Percentiles rank a stretch among this genome's conserved stretches.
Evolutionary conservation across 2,329 filamentous ascomycete species (phyloP).

Genomic region (Capronia epimyces): DNA sequence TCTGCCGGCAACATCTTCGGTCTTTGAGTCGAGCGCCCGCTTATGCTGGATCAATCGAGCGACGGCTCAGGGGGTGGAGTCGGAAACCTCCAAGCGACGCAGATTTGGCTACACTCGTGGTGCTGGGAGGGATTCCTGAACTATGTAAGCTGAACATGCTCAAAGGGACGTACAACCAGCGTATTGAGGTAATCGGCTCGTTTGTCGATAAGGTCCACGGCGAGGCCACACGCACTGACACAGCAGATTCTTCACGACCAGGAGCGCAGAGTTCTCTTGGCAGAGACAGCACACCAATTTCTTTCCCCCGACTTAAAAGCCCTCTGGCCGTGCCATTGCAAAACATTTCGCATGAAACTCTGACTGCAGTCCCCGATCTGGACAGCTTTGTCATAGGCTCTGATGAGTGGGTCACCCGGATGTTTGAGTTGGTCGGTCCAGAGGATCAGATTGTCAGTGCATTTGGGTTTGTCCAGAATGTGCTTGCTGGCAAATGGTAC

Average conservation of each 20-base stretch:
- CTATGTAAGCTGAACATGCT: constrained; percentile 22
- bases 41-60: constrained; percentile 21
- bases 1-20: constrained; percentile 22
- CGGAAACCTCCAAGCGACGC: constrained; percentile 19
- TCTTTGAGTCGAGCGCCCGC: constrained; percentile 21
- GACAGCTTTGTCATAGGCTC: constrained; percentile 13
- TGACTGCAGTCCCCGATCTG: constrained; percentile 11
- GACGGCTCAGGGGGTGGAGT: constrained; percentile 21
- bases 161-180: constrained; percentile 23
- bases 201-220: constrained; percentile 20
- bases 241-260: not conserved
- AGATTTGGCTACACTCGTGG: constrained; percentile 22
- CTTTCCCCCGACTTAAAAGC: not conserved
- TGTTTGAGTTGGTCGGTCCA: constrained; percentile 11
- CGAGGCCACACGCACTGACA: not conserved
- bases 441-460: constrained; percentile 12
- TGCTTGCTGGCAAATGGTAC: constrained; percentile 16
- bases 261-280: not conserved
- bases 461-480: constrained; percentile 21
- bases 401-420: constrained; percentile 17
- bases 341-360: constrained; percentile 8
- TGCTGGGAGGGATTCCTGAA: constrained; percentile 23
- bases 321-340: constrained; percentile 8
- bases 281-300: not conserved
- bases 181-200: constrained; percentile 16